phyloP scores from a whole-genome alignment of 2,329 filamentous ascomycete species.

The Aspergillus sp. region DNA sequence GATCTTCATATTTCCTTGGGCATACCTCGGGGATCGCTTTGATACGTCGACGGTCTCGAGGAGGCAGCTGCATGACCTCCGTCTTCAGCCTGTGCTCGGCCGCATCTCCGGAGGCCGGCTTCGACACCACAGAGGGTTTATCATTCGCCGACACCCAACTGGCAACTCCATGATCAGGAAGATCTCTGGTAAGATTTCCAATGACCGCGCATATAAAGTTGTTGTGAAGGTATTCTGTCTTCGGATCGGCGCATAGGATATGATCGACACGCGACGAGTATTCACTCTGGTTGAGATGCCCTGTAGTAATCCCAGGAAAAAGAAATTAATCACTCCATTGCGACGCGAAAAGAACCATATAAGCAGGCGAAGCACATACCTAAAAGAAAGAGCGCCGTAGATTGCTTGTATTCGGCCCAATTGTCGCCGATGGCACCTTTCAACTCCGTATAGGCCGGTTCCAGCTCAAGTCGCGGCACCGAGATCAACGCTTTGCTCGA shows the following conservation, averaged over 20 bases:
- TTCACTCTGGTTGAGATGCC: constrained; percentile 54
- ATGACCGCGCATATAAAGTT: constrained; percentile 52
- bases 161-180: constrained; percentile 55
- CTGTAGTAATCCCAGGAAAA: constrained; percentile 26
- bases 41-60: constrained; percentile 51
- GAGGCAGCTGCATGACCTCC: constrained; percentile 55
- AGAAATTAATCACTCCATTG: background rate
- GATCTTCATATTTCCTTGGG: background rate
- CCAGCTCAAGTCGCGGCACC: constrained; percentile 55
- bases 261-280: constrained; percentile 48
- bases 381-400: constrained; percentile 49
- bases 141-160: constrained; percentile 56
- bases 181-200: constrained; percentile 51
- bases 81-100: constrained; percentile 55
- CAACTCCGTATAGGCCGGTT: constrained; percentile 54
- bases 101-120: constrained; percentile 50
- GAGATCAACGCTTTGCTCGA: constrained; percentile 41
- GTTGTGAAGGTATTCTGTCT: constrained; percentile 54
- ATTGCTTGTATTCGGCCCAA: constrained; percentile 54
- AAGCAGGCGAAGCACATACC: constrained; percentile 32
- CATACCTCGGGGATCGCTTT: constrained; percentile 47
- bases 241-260: constrained; percentile 46
- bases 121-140: constrained; percentile 42
- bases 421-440: constrained; percentile 52
- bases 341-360: too few relatives aligned